Base-by-base conservation (phyloP, 306 rosid species). In the Vigna mungo region DNA sequence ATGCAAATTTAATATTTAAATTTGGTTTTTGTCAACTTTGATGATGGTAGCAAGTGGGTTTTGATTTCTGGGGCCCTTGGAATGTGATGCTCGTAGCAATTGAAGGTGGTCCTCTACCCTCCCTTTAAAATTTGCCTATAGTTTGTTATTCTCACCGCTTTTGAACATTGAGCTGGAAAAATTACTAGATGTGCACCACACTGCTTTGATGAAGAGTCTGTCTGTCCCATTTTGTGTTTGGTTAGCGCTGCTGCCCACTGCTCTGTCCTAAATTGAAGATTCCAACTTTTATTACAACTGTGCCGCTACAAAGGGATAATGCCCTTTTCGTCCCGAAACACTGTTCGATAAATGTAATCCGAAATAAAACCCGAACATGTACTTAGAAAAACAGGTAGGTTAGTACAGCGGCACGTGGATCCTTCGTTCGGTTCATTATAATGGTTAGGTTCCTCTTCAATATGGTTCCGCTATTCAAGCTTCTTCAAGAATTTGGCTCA, bases 61-160 rank as follows among this genome's bases (percentile, higher is more conserved):
- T 78, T 62, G 41, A 71, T 71, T 63, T 53, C 14, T 71, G 74
- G 27, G 69, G 17, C 39, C 77, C 32, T 46, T 17, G 71, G 55
- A 68, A 55, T 54, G 74, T 20, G 74, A 49, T 27, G 32, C 77
- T 65, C 37, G 3, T 49, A 43, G 63, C 62, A 63, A 71, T 47
- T 71, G 32, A 70, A 71, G 23, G 71, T 81, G 81, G 85, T 77
- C 85, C 87, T 48, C 72, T 36, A 6, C 54, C 25, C 48, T 60
- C 20, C 84, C 64, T 70, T 80, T 80, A 20, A 59, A 80, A 44
- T 36, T 68, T 61, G 74, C 61, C 15, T 63, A 18, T 60, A 52
- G 58, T 32, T 70, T 68, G 74, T 17, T 60, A 25, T 71, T 55
- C 41, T 63, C 78, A 76, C 55, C 71, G 32, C 71, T 51, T 66